Evolutionary conservation across 2,329 filamentous ascomycete species (phyloP).

Genomic region (Fusarium pilosicola): DNA sequence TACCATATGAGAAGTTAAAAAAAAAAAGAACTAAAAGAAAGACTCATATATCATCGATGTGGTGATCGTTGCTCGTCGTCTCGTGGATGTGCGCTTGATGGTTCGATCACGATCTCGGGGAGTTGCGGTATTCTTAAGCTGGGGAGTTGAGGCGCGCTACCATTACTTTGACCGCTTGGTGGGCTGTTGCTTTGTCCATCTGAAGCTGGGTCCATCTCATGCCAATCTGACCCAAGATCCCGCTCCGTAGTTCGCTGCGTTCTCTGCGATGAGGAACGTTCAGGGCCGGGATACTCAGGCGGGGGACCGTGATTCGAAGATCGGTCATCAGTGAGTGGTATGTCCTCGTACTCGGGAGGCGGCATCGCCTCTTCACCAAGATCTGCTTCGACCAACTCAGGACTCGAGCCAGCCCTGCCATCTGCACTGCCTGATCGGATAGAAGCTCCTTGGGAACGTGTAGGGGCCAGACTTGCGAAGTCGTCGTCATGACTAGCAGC

Average conservation of each 20-base stretch:
- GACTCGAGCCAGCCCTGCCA: slow-evolving; percentile 59
- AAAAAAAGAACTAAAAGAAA: slow-evolving; percentile 4
- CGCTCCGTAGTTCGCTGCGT: slow-evolving; percentile 40
- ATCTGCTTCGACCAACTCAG: slow-evolving; percentile 63
- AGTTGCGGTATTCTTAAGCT: slow-evolving; percentile 61
- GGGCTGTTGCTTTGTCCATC: slow-evolving; percentile 3
- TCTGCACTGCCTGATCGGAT: slow-evolving; percentile 52
- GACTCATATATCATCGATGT: slow-evolving; percentile 19
- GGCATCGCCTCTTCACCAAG: slow-evolving; percentile 59
- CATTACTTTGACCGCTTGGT: slow-evolving; percentile 47
- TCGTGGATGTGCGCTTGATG: slow-evolving; percentile 51
- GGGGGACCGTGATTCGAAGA: slow-evolving; percentile 60
- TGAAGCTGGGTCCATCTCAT: slow-evolving; percentile 4
- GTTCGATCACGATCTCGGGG: slow-evolving; percentile 69
- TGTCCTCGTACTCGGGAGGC: slow-evolving; percentile 65
- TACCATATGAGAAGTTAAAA: not conserved
- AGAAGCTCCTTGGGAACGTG: slow-evolving; percentile 56
- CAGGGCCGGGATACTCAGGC: slow-evolving; percentile 60
- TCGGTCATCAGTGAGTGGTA: slow-evolving; percentile 55
- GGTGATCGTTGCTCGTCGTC: slow-evolving; percentile 32
- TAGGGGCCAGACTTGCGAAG: slow-evolving; percentile 52
- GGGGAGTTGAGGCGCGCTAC: slow-evolving; percentile 60
- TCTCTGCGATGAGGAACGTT: slow-evolving; percentile 43
- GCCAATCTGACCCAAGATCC: slow-evolving; percentile 22
- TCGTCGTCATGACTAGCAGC: slow-evolving; percentile 64